Evolutionary conservation across 2,329 filamentous ascomycete genomes (phyloP), one percentile per base, ranked within the genome.

Genomic region (Malbranchea zuffiana): DNA sequence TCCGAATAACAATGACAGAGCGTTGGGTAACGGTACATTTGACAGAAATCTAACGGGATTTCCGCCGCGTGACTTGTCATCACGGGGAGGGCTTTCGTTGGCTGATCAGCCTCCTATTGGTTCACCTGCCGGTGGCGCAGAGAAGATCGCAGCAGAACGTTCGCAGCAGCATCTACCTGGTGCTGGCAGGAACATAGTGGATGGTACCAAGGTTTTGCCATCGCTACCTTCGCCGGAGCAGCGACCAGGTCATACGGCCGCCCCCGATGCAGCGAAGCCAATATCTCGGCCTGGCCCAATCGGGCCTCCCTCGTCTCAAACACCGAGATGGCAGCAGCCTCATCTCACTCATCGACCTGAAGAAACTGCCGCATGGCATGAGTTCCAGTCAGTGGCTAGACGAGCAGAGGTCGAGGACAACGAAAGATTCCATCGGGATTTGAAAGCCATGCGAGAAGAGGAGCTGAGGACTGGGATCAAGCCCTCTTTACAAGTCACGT

Each of bases 21-120:
- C 71, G 17, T 65, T 79, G 26, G 75, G 75, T 11, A 79, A 78
- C 54, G 75, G 74, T 19, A 75, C 73, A 2, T 79, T 79, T 46
- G 72, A 75, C 44, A 66, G 65, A 41, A 58, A 56, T 40, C 66
- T 72, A 37, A 61, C 62, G 21, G 63, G 64, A 26, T 69, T 68
- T 37, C 60, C 69, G 30, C 52, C 63, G 26, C 61, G 64, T 29
- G 59, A 67, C 41, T 44, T 62, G 18, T 45, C 53, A 40, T 55
- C 65, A n/a, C 61, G 62, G 35, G 52, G 50, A 33, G 53, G 56
- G 40, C 55, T 65, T 21, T 53, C 55, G 31, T 50, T 65, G 10
- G 45, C 53, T 20, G 61, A 62, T 17, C 60, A 63, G 37, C 32
- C 56, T 12, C 46, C 57, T 29, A 60, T 65, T 32, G 49, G 52